Conservation (phyloP, 192 early-diverging fungal species). For the Geranomyces michiganensis region DNA sequence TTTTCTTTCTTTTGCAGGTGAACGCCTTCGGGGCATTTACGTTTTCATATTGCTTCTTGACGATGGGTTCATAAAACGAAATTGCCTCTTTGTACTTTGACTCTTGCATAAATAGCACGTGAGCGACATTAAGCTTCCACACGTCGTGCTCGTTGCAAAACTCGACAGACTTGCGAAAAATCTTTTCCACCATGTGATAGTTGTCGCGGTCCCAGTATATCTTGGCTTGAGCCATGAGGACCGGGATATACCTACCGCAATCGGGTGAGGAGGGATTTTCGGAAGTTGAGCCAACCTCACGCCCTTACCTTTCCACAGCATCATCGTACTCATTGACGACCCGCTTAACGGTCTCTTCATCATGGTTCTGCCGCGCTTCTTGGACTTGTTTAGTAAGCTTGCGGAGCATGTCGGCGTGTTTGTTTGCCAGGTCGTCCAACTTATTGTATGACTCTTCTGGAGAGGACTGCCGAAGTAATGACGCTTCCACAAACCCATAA, state of each 20-base stretch:
- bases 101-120: slow-evolving; percentile 71
- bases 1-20: neutral
- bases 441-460: slow-evolving; percentile 67
- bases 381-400: slow-evolving; percentile 63
- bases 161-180: slow-evolving; percentile 65
- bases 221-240: slow-evolving; percentile 68
- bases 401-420: slow-evolving; percentile 60
- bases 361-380: slow-evolving; percentile 60
- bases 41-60: slow-evolving; percentile 65
- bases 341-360: slow-evolving; percentile 62
- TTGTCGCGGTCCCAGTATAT: slow-evolving; percentile 72
- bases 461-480: slow-evolving; percentile 54
- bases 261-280: neutral
- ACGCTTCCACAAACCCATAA: slow-evolving; percentile 62
- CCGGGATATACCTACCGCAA: slow-evolving; percentile 57
- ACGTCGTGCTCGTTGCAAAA: slow-evolving; percentile 71
- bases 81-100: slow-evolving; percentile 71
- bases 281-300: too few relatives aligned
- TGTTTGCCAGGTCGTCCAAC: slow-evolving; percentile 61
- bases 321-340: slow-evolving; percentile 64
- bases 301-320: slow-evolving; percentile 51
- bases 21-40: slow-evolving; percentile 29
- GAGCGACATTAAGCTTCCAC: slow-evolving; percentile 70
- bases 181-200: slow-evolving; percentile 65
- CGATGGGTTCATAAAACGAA: slow-evolving; percentile 68